These are phyloP conservation scores for Kazachstania taianensis DNA, from an alignment of 805 yeast genomes.

Conservation along the genomic window DNA sequence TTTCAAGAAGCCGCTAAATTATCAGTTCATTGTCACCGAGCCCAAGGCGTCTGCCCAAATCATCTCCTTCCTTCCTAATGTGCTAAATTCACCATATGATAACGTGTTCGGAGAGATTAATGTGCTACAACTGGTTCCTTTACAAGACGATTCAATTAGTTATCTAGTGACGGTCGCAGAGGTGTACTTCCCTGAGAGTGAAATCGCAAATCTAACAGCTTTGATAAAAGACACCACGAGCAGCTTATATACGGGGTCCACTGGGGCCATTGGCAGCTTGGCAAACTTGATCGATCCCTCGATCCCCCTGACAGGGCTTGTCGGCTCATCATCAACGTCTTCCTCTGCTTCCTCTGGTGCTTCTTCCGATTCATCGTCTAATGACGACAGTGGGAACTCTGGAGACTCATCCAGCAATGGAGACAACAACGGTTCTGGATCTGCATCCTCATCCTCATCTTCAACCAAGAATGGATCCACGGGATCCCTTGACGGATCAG, in stretches of 20 bases:
- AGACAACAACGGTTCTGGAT: slow-evolving; percentile 40
- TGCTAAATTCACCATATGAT: slow-evolving; percentile 44
- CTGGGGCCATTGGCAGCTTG: slow-evolving; percentile 40
- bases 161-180: slow-evolving; percentile 85
- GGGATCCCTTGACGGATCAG: slow-evolving; percentile 1
- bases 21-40: slow-evolving; percentile 74
- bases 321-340: neutral
- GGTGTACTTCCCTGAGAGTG: slow-evolving; percentile 60
- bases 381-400: neutral
- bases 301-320: slow-evolving; percentile 24
- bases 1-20: slow-evolving; percentile 69
- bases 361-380: neutral
- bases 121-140: slow-evolving; percentile 7
- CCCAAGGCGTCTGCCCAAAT: slow-evolving; percentile 76
- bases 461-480: slow-evolving; percentile 3
- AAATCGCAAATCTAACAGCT: slow-evolving; percentile 41
- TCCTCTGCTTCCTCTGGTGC: neutral
- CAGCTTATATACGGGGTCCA: slow-evolving; percentile 42
- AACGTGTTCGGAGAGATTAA: neutral
- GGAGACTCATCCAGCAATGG: slow-evolving; percentile 16
- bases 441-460: neutral
- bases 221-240: slow-evolving; percentile 44
- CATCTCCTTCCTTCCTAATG: slow-evolving; percentile 60
- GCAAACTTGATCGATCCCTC: slow-evolving; percentile 57
- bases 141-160: slow-evolving; percentile 28